phyloP scores from a whole-genome alignment of 2,329 filamentous ascomycete species.

The Aureobasidium leucospermi region DNA sequence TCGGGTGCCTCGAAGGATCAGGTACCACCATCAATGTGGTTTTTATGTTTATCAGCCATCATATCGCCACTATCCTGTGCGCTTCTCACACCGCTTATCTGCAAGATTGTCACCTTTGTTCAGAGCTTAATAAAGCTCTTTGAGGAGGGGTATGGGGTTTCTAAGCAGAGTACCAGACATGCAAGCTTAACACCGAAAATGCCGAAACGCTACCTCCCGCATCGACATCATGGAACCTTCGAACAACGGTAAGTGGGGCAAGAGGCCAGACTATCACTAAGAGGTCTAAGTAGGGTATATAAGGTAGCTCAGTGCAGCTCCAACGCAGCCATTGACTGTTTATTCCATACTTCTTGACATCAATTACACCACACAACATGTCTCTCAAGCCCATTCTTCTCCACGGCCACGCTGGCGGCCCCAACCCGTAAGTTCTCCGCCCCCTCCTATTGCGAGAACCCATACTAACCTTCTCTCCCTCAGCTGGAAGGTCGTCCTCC shows the following conservation, averaged over 20 bases:
- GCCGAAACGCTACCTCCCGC: neutral
- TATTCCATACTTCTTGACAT: neutral
- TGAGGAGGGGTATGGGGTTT: neutral
- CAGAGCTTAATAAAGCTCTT: neutral
- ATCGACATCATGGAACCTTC: slow-evolving; percentile 7
- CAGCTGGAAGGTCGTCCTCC: slow-evolving; percentile 29
- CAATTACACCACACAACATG: slow-evolving; percentile 4
- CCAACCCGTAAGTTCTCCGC: neutral
- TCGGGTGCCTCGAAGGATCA: neutral
- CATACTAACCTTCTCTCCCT: too few species aligned
- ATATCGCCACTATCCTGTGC: too few species aligned
- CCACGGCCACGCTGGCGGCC: slow-evolving; percentile 15
- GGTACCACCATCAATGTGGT: neutral
- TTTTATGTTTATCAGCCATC: neutral
- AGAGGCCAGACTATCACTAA: neutral
- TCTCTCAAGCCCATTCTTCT: slow-evolving; percentile 16
- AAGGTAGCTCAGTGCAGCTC: neutral
- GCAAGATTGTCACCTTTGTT: neutral
- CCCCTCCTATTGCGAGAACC: too few species aligned
- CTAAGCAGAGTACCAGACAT: neutral
- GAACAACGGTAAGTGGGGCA: slow-evolving; percentile 2
- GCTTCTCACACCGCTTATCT: neutral
- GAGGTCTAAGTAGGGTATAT: neutral
- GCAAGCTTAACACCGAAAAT: neutral
- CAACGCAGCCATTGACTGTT: neutral